These are phyloP conservation scores for Globisporangium megalacanthum DNA, from an alignment of 352 stramenopile species.

Conservation along the genomic window DNA sequence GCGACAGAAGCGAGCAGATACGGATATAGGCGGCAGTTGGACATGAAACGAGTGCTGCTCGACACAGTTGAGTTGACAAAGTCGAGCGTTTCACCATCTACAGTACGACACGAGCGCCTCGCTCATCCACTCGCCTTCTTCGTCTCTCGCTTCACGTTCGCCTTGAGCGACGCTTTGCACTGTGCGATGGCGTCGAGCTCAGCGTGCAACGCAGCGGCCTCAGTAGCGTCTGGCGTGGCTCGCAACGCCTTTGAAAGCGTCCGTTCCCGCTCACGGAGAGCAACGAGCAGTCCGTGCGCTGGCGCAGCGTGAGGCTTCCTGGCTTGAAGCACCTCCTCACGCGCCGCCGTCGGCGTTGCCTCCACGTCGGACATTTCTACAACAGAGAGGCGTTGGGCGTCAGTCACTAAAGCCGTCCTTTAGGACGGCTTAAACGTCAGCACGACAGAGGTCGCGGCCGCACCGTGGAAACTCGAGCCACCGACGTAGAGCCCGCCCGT, in stretches of 20 bases:
- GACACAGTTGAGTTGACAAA: too few relatives aligned
- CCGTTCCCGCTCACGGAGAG: conserved; percentile 47
- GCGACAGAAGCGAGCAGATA: too few relatives aligned
- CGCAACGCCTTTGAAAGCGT: conserved; percentile 35
- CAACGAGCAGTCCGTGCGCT: conserved; percentile 41
- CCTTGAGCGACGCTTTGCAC: conserved; percentile 57
- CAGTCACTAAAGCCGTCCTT: neutral
- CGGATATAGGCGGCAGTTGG: too few relatives aligned
- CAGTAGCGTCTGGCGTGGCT: conserved; percentile 13
- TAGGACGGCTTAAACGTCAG: neutral
- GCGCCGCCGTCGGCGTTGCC: conserved; percentile 1
- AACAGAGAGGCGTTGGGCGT: neutral
- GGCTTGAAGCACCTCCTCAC: conserved; percentile 14
- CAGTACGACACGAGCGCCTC: neutral
- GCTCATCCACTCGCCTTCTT: conserved; percentile 14
- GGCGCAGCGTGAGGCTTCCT: conserved; percentile 22
- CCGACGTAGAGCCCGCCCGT: conserved; percentile 70
- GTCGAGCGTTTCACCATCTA: too few relatives aligned
- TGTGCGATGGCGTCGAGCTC: conserved; percentile 46
- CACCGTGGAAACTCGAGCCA: conserved; percentile 53
- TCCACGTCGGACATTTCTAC: conserved; percentile 51
- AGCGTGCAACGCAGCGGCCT: conserved; percentile 34
- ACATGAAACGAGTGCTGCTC: too few relatives aligned
- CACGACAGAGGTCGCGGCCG: neutral
- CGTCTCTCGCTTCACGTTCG: conserved; percentile 35